Percentiles rank a stretch among this genome's conserved stretches.
phyloP scores from a whole-genome alignment of 2,329 filamentous ascomycete genomes.

The Didymella sp. region DNA sequence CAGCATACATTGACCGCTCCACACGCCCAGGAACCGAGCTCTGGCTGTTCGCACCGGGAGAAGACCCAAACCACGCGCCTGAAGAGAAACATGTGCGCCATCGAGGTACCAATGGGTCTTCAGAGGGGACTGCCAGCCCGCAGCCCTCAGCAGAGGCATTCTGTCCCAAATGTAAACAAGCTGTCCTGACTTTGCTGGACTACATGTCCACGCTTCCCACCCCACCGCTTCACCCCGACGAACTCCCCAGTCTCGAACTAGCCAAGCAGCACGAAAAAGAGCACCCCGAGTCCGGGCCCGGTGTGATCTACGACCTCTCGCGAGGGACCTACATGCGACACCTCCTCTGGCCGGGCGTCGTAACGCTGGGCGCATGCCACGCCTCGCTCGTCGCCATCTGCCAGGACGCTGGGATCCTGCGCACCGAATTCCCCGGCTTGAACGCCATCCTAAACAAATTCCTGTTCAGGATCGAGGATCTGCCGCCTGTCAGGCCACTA shows the following conservation, averaged over 20 bases:
- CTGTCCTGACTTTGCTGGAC: conserved; percentile 39
- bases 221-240: conserved; percentile 39
- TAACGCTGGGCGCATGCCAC: conserved; percentile 56
- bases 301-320: conserved; percentile 26
- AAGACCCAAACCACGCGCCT: conserved; percentile 29
- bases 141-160: conserved; percentile 19
- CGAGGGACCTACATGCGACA: conserved; percentile 42
- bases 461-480: conserved; percentile 58
- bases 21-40: conserved; percentile 68
- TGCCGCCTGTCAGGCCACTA: conserved; percentile 53
- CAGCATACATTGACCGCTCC: conserved; percentile 68
- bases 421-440: conserved; percentile 40
- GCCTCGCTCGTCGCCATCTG: conserved; percentile 37
- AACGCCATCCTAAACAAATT: conserved; percentile 60
- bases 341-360: conserved; percentile 44
- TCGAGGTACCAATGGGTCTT: no score
- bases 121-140: no score
- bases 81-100: no score
- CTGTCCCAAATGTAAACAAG: conserved; percentile 39
- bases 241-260: conserved; percentile 32
- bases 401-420: conserved; percentile 30
- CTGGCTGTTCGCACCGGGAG: conserved; percentile 62
- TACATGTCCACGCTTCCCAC: conserved; percentile 38
- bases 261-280: conserved; percentile 41
- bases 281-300: conserved; percentile 31